These are phyloP conservation scores for Passiflora organensis DNA, from an alignment of 345 rosid genomes.

Conservation along the genomic window DNA sequence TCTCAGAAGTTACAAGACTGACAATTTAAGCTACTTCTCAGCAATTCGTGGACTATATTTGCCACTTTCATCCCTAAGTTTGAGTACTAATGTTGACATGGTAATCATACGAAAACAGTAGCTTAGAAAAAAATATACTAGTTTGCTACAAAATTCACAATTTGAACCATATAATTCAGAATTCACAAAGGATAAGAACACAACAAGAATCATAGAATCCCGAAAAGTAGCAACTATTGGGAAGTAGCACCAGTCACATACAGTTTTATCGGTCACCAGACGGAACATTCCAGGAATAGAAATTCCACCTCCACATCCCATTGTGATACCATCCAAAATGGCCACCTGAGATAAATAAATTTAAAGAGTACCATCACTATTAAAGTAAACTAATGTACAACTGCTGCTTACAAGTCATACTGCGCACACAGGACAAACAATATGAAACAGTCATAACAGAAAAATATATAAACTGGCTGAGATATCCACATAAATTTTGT, in stretches of 20 bases:
- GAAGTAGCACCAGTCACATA: constrained; percentile 36
- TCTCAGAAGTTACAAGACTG: too few relatives aligned
- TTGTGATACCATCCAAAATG: constrained; percentile 62
- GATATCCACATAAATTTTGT: constrained; percentile 7
- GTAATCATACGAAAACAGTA: too few relatives aligned
- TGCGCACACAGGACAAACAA: neutral
- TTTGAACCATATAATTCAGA: too few relatives aligned
- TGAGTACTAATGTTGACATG: too few relatives aligned
- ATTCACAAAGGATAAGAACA: neutral
- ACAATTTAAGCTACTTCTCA: too few relatives aligned
- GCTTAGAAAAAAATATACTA: too few relatives aligned
- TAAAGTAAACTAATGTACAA: too few relatives aligned
- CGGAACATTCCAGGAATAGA: constrained; percentile 75
- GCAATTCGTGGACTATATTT: too few relatives aligned
- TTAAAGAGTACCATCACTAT: too few relatives aligned
- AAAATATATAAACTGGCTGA: constrained; percentile 9
- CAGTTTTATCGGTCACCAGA: constrained; percentile 70
- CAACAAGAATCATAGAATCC: neutral
- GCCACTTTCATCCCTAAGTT: too few relatives aligned
- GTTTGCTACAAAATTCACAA: too few relatives aligned
- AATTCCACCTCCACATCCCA: constrained; percentile 82
- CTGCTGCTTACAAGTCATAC: neutral
- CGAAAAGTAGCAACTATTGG: neutral
- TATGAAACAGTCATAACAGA: neutral
- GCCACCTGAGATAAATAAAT: constrained; percentile 49